phyloP scores from a whole-genome alignment of 192 early-diverging fungal genomes.

The Backusella circina region DNA sequence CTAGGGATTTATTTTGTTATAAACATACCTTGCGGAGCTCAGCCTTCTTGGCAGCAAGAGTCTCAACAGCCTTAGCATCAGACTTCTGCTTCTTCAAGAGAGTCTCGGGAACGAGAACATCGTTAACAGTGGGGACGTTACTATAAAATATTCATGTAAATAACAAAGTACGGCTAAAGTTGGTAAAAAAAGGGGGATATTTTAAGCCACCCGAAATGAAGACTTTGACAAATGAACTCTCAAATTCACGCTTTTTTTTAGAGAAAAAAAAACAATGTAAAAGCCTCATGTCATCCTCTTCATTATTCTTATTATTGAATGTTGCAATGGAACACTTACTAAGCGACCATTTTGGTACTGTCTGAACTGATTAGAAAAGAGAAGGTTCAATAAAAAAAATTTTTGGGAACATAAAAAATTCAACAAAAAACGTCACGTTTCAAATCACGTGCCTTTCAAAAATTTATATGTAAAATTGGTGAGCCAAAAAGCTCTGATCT shows the following conservation, averaged over 20 bases:
- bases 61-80: slow-evolving; percentile 68
- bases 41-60: slow-evolving; percentile 47
- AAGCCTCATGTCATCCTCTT: not conserved
- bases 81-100: slow-evolving; percentile 84
- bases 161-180: not conserved
- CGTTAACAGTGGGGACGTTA: slow-evolving; percentile 57
- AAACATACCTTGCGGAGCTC: slow-evolving; percentile 50
- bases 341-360: slow-evolving; percentile 17
- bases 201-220: slow-evolving; percentile 13
- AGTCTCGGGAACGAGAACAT: slow-evolving; percentile 83
- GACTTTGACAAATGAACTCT: not conserved
- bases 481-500: too few species aligned
- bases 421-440: not conserved
- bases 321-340: slow-evolving; percentile 11
- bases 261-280: not conserved
- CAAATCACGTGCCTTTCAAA: not conserved
- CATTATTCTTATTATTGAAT: not conserved
- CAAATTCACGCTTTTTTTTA: not conserved
- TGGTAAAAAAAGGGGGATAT: slow-evolving; percentile 2
- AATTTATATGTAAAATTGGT: not conserved
- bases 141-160: slow-evolving; percentile 26
- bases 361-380: slow-evolving; percentile 16
- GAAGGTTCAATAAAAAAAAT: slow-evolving; percentile 1
- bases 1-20: not conserved
- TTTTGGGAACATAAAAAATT: not conserved